Conservation (phyloP, 78 protist genomes). For the Dictyostelium intermedium region DNA sequence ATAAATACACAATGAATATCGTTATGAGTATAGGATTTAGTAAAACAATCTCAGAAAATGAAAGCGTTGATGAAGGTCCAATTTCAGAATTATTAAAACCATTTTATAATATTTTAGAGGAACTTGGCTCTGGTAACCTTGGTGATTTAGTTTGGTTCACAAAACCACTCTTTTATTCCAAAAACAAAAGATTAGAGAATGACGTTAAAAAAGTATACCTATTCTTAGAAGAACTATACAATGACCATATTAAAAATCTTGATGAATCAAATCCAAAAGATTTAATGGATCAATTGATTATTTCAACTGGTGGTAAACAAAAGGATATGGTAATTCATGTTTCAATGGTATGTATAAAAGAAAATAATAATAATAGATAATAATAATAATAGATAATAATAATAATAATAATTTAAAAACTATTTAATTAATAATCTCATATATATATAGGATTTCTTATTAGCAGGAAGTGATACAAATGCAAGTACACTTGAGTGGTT, state of each 20-base stretch:
- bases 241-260: conserved; percentile 15
- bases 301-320: neutral
- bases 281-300: conserved; percentile 45
- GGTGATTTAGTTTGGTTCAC: neutral
- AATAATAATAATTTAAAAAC: no score
- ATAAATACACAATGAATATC: conserved; percentile 24
- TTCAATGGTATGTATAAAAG: neutral
- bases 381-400: no score
- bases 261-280: conserved; percentile 42
- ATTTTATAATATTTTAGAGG: neutral
- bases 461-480: conserved; percentile 35
- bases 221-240: conserved; percentile 23
- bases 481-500: conserved; percentile 37
- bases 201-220: neutral
- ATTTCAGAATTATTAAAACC: neutral
- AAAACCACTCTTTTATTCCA: conserved; percentile 8
- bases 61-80: neutral
- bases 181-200: neutral
- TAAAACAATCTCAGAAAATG: conserved; percentile 4
- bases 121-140: conserved; percentile 29
- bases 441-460: conserved; percentile 21
- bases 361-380: no score
- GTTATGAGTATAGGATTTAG: conserved; percentile 20
- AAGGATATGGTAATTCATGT: conserved; percentile 5
- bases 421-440: no score